Conservation (phyloP, 371 early-diverging fungal genomes). For the Haplosporangium sp. region DNA sequence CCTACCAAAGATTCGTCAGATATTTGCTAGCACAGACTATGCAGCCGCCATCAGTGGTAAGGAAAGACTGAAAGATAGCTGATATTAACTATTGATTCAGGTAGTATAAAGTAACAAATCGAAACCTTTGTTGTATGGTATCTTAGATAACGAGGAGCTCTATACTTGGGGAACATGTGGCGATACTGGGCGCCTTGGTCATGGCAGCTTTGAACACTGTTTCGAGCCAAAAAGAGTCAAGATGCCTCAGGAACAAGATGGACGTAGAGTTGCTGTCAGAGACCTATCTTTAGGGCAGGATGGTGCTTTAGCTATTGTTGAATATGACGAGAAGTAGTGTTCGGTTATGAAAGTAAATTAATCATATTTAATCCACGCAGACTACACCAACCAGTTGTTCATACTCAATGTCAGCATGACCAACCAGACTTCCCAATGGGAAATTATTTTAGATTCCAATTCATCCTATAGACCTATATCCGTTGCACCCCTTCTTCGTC, state of each 20-base stretch:
- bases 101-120: not conserved
- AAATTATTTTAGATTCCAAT: constrained; percentile 6
- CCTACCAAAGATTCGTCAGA: constrained; percentile 51
- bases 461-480: not conserved
- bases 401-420: not conserved
- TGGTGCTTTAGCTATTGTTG: constrained; percentile 15
- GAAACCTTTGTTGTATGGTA: not conserved
- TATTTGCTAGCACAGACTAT: constrained; percentile 71
- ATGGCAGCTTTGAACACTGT: constrained; percentile 61
- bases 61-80: not conserved
- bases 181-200: constrained; percentile 63
- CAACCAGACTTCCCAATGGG: not conserved
- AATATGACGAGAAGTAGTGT: constrained; percentile 9
- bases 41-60: constrained; percentile 71
- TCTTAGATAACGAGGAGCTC: constrained; percentile 61
- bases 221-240: constrained; percentile 60
- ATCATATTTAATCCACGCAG: not conserved
- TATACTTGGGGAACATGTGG: constrained; percentile 74
- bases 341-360: not conserved
- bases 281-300: constrained; percentile 62
- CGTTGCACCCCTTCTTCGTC: constrained; percentile 2
- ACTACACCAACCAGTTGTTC: not conserved
- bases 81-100: not conserved
- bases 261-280: constrained; percentile 46
- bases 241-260: constrained; percentile 42